Base-by-base conservation (phyloP, 1,139 yeast species). In the Scheffersomyces parashehatae region DNA sequence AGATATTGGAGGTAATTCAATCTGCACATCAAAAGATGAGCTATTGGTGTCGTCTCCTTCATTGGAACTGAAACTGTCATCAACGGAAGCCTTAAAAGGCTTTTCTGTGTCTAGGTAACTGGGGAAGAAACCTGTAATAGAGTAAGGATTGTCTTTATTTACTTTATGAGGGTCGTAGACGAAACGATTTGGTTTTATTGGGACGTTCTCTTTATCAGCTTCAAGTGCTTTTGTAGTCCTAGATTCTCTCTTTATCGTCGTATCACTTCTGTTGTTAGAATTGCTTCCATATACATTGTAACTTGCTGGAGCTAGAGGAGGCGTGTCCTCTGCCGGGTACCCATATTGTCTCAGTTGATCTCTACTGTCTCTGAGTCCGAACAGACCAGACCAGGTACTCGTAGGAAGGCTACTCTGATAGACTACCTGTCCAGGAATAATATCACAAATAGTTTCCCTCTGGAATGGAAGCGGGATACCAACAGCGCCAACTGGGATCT, bases 401-500 rank as follows among this genome's bases (percentile, higher is more conserved):
- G 26, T 20, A 5, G 26, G 26, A 20, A 20, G 8, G 26, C 8
- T 9, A 20, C 8, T 20, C 26, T 6, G 26, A 20, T 20, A 20
- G 26, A 20, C 26, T 8, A 20, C 3, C 8, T 5, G 26, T 8
- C 8, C 26, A 20, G 9, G 3, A 20, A 20, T 20, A 6, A 5
- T 20, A 28, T 34, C 36, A 15, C 4, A 9, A 14, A 13, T 5
- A 10, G 44, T 49, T 10, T 39, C 41, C 11, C 42, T 37, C 10
- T 28, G 15, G 31, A 45, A 40, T 7, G 47, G 49, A 13, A 51
- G 29, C 1, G 55, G 55, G 15, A 59, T 49, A 1, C 67, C 68
- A 5, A 20, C 26, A 5, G 26, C 26, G 3, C 68, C 68, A 1
- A 47, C 45, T 11, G 70, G 70, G 8, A 64, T 42, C 3, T 47